Percentiles rank a stretch among this genome's conserved stretches.
phyloP scores from a whole-genome alignment of 345 rosid species.

The Orychophragmus violaceus region DNA sequence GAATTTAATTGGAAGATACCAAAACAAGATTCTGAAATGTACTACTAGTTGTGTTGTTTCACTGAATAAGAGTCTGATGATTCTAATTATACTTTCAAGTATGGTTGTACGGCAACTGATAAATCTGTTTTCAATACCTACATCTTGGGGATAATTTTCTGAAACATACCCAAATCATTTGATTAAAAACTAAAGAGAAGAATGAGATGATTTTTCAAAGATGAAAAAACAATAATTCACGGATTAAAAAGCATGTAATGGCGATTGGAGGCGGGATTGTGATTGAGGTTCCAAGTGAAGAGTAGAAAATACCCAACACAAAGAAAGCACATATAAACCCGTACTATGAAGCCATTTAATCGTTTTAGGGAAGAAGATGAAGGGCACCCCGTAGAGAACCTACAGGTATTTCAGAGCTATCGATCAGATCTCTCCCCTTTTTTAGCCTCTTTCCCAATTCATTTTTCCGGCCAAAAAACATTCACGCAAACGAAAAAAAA shows the following conservation, averaged over 20 bases:
- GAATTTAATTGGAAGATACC: not conserved
- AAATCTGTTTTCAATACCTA: not conserved
- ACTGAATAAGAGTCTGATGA: not conserved
- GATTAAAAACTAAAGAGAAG: too few species aligned
- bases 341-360: conserved; percentile 50
- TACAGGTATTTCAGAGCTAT: conserved; percentile 43
- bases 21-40: not conserved
- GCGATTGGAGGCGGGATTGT: conserved; percentile 54
- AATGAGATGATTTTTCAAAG: too few species aligned
- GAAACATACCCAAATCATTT: too few species aligned
- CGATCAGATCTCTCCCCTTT: conserved; percentile 32
- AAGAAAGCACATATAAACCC: conserved; percentile 36
- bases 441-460: conserved; percentile 31
- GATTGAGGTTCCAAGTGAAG: conserved; percentile 22
- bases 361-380: conserved; percentile 15
- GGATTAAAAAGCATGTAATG: conserved; percentile 27
- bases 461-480: not conserved
- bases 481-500: not conserved
- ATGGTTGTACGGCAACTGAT: not conserved
- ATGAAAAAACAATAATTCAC: not conserved
- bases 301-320: conserved; percentile 22
- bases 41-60: not conserved
- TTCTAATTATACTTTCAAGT: not conserved
- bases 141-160: too few species aligned
- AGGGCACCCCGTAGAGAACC: conserved; percentile 49